Evolutionary conservation across 345 rosid genomes (phyloP).

Genomic region (Combretum micranthum): DNA sequence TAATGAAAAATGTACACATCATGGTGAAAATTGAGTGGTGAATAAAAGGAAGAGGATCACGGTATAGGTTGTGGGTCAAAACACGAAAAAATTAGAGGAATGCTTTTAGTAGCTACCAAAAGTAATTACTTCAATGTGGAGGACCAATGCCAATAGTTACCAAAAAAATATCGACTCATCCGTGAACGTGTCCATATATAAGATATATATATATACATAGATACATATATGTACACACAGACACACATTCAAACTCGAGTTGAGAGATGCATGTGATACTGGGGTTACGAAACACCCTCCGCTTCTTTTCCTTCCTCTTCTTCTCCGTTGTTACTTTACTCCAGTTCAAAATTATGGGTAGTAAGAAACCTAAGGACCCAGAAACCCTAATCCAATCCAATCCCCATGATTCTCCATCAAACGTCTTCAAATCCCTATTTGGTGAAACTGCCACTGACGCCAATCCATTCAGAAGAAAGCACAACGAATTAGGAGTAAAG

Average conservation of each 20-base stretch:
- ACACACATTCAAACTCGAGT: too few relatives aligned
- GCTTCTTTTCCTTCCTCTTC: background rate
- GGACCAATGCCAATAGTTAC: too few relatives aligned
- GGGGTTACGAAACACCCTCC: too few relatives aligned
- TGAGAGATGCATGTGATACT: background rate
- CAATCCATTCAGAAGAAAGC: conserved; percentile 81
- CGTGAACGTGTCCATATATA: background rate
- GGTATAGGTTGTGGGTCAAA: too few relatives aligned
- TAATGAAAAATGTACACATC: too few relatives aligned
- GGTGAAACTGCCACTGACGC: conserved; percentile 44
- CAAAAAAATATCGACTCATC: too few relatives aligned
- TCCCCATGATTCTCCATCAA: conserved; percentile 15
- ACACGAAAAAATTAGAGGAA: too few relatives aligned
- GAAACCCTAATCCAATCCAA: conserved; percentile 4
- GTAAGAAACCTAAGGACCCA: conserved; percentile 24
- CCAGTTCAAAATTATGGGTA: conserved; percentile 21
- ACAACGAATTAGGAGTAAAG: conserved; percentile 16
- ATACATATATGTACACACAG: too few relatives aligned
- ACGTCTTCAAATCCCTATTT: conserved; percentile 34
- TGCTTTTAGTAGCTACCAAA: too few relatives aligned
- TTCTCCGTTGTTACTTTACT: conserved; percentile 1
- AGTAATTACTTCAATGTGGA: too few relatives aligned
- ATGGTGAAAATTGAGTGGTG: too few relatives aligned
- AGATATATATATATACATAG: background rate
- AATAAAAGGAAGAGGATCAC: too few relatives aligned